Base-by-base conservation (phyloP, 441 rosid species). In the Adansonia gregorii region DNA sequence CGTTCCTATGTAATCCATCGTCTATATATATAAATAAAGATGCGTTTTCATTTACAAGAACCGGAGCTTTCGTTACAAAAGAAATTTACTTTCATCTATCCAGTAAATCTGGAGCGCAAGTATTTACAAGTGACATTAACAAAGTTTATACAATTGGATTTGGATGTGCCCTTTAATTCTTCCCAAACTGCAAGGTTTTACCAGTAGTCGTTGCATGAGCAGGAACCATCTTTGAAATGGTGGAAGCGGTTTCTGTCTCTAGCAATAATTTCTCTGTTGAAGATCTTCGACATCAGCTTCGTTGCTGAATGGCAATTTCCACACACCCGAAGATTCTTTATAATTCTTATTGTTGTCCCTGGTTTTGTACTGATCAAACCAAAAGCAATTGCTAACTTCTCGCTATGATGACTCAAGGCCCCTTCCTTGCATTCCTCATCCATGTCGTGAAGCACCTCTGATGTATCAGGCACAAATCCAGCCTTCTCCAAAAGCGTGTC, bases 281-380 rank as follows among this genome's bases (percentile, higher is more conserved):
- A 93, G 72, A 90, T 90, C 87, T 88, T 89, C 6, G 96, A 91
- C 35, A 90, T 86, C 64, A 90, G 84, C 86, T 93, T 93, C 3
- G 93, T 90, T 4, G 94, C 93, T 12, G 89, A 86, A 77, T 93
- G 97, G 76, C 98, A 92, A 39, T 92, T 92, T 65, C 86, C 82
- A 74, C 98, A 93, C 0, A 93, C 90, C 9, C 98, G 89, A 75
- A 93, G 94, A 82, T 92, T 93, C 91, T 93, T 93, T 56, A 91
- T 87, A 39, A 93, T 90, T 81, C 93, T 89, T 58, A 92, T 90
- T 46, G 92, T 88, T 72, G 93, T 58, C 27, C 91, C 88, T 9
- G 97, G 92, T 60, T 89, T 87, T 24, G 94, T 88, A 78, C 93
- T 91, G 80, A 93, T 83, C 87, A 91, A 83, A 67, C 96, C 98